Evolutionary conservation across 2,329 filamentous ascomycete species (phyloP), one percentile per base, ranked within the genome.

Genomic region (Sphaerulina vaccinii): DNA sequence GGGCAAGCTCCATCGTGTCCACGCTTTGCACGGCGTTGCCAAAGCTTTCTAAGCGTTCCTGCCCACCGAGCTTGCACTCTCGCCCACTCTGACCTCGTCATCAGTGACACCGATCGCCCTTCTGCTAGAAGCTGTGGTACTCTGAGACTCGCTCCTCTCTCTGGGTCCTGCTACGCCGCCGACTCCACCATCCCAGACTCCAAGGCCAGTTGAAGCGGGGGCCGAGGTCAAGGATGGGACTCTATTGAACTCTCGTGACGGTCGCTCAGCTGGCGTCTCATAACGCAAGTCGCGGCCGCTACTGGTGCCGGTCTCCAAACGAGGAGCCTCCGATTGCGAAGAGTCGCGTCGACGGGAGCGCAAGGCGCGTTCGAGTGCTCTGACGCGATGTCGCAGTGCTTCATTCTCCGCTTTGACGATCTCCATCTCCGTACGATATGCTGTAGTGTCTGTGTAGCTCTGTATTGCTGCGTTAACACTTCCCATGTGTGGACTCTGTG

Each of bases 321-420:
- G 55, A 27, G 51, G 39, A 8, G 51, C 50, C 22, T 68, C 42
- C 56, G 71, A 61, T 64, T 64, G 60, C 42, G 63, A 65, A 50
- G 59, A 63, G 44, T 65, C 62, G 4, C 65, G 58, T 37, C 68
- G 54, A 7, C 66, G 66, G 56, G 51, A 55, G 54, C 61, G 67
- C 51, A 77, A 66, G 52, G 69, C 66, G 22, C 70, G 67, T 58
- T 78, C 75, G 44, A 78, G 58, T 46, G 75, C 71, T 45, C 73
- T 66, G n/a, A 78, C 75, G 49, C 73, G 68, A 57, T 73, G 70
- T 56, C 74, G 73, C 52, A 78, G 60, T 32, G 62, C 56, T 41
- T 77, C 75, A 62, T 78, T 78, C 65, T 78, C 75, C 38, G 65
- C 65, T 66, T 77, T 77, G 29, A 75, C 75, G 45, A 73, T 71